These are phyloP conservation scores for Sugiyamaella japonica DNA, from an alignment of 1,139 yeast species.

Conservation along the genomic window DNA sequence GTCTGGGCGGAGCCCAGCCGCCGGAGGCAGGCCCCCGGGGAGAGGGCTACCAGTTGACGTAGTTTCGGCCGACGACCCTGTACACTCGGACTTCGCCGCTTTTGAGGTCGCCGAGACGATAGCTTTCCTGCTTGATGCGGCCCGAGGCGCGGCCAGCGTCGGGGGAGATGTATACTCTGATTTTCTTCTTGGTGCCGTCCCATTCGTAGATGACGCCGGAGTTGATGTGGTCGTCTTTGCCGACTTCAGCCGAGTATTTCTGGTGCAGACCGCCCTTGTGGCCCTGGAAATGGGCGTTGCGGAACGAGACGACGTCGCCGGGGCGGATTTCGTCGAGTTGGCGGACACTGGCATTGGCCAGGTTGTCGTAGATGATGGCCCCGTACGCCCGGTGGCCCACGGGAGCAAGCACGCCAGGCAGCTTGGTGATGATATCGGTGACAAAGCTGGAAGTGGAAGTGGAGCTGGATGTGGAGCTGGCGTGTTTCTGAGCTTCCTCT, in stretches of 20 bases:
- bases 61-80: conserved; percentile 64
- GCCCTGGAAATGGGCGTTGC: conserved; percentile 70
- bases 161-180: conserved; percentile 63
- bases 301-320: conserved; percentile 80
- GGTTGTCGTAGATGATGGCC: conserved; percentile 62
- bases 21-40: too few relatives aligned
- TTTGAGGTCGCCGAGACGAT: conserved; percentile 69
- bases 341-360: conserved; percentile 57
- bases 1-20: too few relatives aligned
- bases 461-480: too few relatives aligned
- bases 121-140: conserved; percentile 59
- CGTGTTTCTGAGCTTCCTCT: conserved; percentile 31
- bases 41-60: conserved; percentile 55
- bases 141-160: conserved; percentile 44
- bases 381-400: conserved; percentile 74
- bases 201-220: conserved; percentile 60
- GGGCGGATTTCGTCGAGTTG: conserved; percentile 66
- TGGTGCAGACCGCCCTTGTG: conserved; percentile 59
- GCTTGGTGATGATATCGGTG: conserved; percentile 38
- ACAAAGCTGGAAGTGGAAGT: conserved; percentile 31
- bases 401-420: conserved; percentile 52
- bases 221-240: conserved; percentile 41
- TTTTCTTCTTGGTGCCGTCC: conserved; percentile 73
- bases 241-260: conserved; percentile 50
- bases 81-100: conserved; percentile 79